These are phyloP conservation scores for Lentinula boryana DNA, from an alignment of 768 basidiomycete genomes.

Conservation along the genomic window DNA sequence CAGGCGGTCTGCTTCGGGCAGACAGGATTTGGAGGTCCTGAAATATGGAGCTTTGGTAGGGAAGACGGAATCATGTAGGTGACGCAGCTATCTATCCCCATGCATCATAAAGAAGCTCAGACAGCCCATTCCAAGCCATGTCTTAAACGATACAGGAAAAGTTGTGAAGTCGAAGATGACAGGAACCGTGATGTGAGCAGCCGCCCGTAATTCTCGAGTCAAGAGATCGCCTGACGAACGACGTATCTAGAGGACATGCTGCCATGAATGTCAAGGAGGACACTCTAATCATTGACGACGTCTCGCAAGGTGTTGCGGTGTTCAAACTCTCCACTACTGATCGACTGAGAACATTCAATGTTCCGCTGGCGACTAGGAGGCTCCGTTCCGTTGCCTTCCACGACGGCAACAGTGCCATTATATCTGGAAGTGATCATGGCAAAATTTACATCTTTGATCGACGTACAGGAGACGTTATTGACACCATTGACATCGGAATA, in stretches of 20 bases:
- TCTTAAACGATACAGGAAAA: background rate
- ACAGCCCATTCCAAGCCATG: background rate
- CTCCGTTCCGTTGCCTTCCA: background rate
- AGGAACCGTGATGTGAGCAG: background rate
- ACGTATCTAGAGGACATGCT: background rate
- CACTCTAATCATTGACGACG: background rate
- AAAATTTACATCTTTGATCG: conserved; percentile 1
- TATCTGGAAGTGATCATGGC: background rate
- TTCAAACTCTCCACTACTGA: background rate
- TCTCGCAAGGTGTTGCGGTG: background rate
- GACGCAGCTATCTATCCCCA: too few species aligned
- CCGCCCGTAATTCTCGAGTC: background rate
- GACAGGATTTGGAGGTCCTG: background rate
- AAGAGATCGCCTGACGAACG: too few species aligned
- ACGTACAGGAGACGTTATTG: background rate
- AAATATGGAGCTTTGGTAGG: background rate
- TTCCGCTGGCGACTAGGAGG: background rate
- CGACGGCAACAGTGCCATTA: background rate
- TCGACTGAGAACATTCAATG: background rate
- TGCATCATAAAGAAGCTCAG: too few species aligned
- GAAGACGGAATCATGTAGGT: conserved; percentile 2
- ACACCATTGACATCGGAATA: background rate
- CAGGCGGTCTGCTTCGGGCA: background rate
- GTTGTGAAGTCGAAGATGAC: background rate
- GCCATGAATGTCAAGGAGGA: background rate